Evolutionary conservation across 176 grass and related monocot genomes (phyloP), one percentile per base, ranked within the genome.

Genomic region (Juncus inflexus): DNA sequence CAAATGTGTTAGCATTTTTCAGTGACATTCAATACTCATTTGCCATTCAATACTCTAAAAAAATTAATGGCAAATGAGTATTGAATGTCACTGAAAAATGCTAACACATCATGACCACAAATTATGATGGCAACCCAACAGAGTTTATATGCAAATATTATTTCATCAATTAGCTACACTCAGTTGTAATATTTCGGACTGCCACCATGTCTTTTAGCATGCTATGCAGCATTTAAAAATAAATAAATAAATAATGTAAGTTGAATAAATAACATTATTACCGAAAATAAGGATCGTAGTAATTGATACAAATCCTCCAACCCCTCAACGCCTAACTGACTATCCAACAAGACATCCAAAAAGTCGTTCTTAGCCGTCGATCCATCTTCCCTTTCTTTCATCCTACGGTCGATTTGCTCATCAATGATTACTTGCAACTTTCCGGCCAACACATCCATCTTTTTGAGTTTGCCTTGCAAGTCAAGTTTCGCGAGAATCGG

Each of bases 401-500:
- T 0, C 3, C 85, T 62, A 2, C 68, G 56, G 47, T 81, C 81
- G 9, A 89, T 81, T 28, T 62, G 77, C 51, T 74, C 73, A 38
- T 84, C 77, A 43, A 84, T 83, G 3, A 66, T 62, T 13, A 51
- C 58, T 40, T 74, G 42, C 5, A 89, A 15, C 58, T 62, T 41
- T 60, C 40, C 3, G 52, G 80, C 69, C 52, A 69, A 57, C 7
- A 37, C 6, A 0, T 8, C 8, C 7, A 74, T 3, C 2, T 60
- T 67, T 36, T 59, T 35, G 43, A 76, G 74, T 10, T 73, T 57
- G 9, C 81, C 67, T 75, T 89, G 85, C 16, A 52, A 67, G 40
- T 89, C 81, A 15, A 84, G 11, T n/a, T 58, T 42, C 35, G 80
- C 77, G 15, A 89, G 12, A 1, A 51, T 52, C 1, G 80, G 85